Evolutionary conservation across 2,329 filamentous ascomycete species (phyloP), one percentile per base, ranked within the genome.

Genomic region (Tetracladium maxilliforme): DNA sequence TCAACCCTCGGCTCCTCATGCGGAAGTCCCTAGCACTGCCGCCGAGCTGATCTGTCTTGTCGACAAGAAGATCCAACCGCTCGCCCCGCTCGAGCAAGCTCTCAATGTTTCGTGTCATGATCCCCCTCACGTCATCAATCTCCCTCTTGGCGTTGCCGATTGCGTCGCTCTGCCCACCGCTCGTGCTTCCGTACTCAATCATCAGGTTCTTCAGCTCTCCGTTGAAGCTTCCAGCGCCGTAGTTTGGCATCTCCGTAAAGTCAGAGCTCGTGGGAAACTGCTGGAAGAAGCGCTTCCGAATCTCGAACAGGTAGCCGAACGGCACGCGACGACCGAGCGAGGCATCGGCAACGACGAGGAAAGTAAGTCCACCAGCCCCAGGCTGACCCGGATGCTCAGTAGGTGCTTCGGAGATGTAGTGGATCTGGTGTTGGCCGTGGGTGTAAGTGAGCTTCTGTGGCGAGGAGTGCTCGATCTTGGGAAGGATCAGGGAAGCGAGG

Each of bases 81-180:
- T 98, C 90, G 19, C 90, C 86, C 17, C 86, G 63, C 63, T 93
- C 83, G 20, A 93, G 57, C 34, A 93, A 64, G 26, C 79, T 69
- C 61, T 93, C 86, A 36, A 94, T 93, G 47, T 93, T 93, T 57
- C 84, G 74, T 29, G 82, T 92, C 86, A 93, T 93, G 48, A 93
- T 92, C 34, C 84, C 81, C 28, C 79, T 61, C 25, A 92, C 84
- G 42, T 82, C 86, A 37, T 94, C 86, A 40, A 98, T 94, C 55
- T 95, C 90, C 29, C 71, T 64, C 51, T 82, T 77, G 19, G 83
- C 87, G 33, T 79, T 86, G 27, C 68, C 62, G 32, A 95, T 71
- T 33, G 86, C 82, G 56, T 95, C 83, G 41, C 79, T 63, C 51
- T 78, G 67, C 21, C 79, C 72, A 14, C 70, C 70, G 33, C 70